phyloP scores from a whole-genome alignment of 768 basidiomycete species.

The Amanita fuliginea region DNA sequence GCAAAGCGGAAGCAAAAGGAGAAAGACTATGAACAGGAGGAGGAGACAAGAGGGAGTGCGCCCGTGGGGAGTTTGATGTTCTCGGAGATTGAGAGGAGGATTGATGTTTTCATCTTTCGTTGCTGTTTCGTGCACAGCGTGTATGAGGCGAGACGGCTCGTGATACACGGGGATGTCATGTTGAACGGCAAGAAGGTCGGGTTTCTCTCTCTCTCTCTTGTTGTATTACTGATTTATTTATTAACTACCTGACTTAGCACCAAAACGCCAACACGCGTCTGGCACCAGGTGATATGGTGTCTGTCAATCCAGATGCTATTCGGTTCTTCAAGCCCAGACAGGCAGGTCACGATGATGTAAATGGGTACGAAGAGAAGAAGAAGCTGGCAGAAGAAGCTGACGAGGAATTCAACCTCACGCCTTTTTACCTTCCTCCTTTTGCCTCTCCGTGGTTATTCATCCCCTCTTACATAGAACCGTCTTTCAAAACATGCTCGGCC shows the following conservation, averaged over 20 bases:
- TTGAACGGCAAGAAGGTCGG: conserved; percentile 86
- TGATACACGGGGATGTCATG: conserved; percentile 78
- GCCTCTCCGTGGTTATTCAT: conserved; percentile 90
- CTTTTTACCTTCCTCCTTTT: conserved; percentile 79
- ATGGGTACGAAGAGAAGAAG: conserved; percentile 11
- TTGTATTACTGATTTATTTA: not conserved
- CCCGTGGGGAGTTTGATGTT: conserved; percentile 97
- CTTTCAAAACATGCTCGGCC: conserved; percentile 13
- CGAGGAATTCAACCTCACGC: conserved; percentile 32
- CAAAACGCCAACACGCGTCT: conserved; percentile 77
- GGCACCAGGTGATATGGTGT: conserved; percentile 90
- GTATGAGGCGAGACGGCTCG: conserved; percentile 79
- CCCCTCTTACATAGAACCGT: conserved; percentile 80
- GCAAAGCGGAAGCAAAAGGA: conserved; percentile 45
- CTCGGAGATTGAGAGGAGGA: conserved; percentile 82
- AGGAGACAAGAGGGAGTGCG: conserved; percentile 54
- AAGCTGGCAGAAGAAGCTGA: conserved; percentile 5
- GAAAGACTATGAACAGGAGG: conserved; percentile 37
- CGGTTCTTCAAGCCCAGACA: conserved; percentile 46
- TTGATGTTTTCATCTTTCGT: conserved; percentile 89
- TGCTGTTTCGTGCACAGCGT: conserved; percentile 82
- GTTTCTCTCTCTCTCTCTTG: not conserved
- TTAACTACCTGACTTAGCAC: conserved; percentile 36
- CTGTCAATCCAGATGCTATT: conserved; percentile 75
- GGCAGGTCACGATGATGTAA: conserved; percentile 24